Evolutionary conservation across 352 stramenopile species (phyloP).

Genomic region (Phytophthora fragariae): DNA sequence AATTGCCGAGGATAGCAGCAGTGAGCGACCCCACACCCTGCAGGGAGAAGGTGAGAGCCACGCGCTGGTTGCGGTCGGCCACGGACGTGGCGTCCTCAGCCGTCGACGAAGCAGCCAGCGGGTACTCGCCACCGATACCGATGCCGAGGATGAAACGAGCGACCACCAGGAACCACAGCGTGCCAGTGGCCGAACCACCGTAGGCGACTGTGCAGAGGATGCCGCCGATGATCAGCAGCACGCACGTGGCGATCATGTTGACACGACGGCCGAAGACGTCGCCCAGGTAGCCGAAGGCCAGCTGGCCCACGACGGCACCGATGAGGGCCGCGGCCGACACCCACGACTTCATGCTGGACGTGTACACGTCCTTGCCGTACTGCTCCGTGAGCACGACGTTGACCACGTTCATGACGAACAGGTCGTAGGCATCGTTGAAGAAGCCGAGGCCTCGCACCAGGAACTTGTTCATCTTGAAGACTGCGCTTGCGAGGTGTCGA

Average conservation of each 20-base stretch:
- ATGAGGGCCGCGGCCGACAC: conserved; percentile 68
- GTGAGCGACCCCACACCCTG: conserved; percentile 70
- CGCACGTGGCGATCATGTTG: conserved; percentile 77
- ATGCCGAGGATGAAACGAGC: conserved; percentile 70
- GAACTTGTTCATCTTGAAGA: conserved; percentile 62
- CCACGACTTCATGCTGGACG: conserved; percentile 63
- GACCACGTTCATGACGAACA: conserved; percentile 87
- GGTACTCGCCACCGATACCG: conserved; percentile 65
- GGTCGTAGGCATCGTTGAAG: conserved; percentile 82
- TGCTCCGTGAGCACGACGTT: conserved; percentile 85
- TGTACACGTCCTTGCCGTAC: conserved; percentile 69
- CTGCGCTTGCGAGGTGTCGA: conserved; percentile 17
- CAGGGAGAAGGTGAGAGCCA: conserved; percentile 74
- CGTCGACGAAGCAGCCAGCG: conserved; percentile 59
- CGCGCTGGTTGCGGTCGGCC: conserved; percentile 56
- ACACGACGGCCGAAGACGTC: conserved; percentile 69
- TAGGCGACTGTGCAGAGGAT: conserved; percentile 70
- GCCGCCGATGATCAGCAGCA: conserved; percentile 69
- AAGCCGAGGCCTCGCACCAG: conserved; percentile 77
- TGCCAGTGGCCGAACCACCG: conserved; percentile 44
- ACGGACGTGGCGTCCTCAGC: conserved; percentile 66
- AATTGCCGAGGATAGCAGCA: conserved; percentile 67
- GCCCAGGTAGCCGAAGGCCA: conserved; percentile 65
- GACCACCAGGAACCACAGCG: conserved; percentile 70
- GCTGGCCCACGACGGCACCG: conserved; percentile 64